phyloP scores from a whole-genome alignment of 164 flowering plant genomes.

The Vitis amurensis region DNA sequence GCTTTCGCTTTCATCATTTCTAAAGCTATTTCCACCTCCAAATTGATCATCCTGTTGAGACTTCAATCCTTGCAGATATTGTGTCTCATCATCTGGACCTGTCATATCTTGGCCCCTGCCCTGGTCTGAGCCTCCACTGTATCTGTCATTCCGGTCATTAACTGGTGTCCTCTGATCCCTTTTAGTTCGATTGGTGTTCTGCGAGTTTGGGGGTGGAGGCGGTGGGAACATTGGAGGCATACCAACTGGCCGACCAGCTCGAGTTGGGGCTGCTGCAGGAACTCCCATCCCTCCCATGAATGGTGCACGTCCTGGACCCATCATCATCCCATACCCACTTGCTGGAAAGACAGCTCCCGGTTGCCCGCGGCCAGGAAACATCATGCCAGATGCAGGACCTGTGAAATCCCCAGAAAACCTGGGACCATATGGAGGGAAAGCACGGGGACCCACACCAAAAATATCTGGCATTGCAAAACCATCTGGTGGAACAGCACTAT shows the following conservation, averaged over 20 bases:
- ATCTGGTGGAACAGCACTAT: slow-evolving; percentile 66
- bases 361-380: slow-evolving; percentile 84
- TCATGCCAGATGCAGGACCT: slow-evolving; percentile 66
- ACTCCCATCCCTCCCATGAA: slow-evolving; percentile 81
- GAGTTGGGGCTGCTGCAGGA: slow-evolving; percentile 32
- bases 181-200: slow-evolving; percentile 39
- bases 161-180: slow-evolving; percentile 59
- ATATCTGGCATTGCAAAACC: slow-evolving; percentile 73
- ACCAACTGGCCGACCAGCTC: slow-evolving; percentile 52
- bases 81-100: slow-evolving; percentile 43
- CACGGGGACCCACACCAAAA: slow-evolving; percentile 71
- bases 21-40: slow-evolving; percentile 44
- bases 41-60: slow-evolving; percentile 46
- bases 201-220: slow-evolving; percentile 43
- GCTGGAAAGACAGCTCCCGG: slow-evolving; percentile 66
- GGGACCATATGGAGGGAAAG: slow-evolving; percentile 79
- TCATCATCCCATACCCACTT: slow-evolving; percentile 89
- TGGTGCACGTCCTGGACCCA: slow-evolving; percentile 86
- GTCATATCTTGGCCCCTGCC: slow-evolving; percentile 49
- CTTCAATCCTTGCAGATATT: slow-evolving; percentile 40
- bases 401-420: slow-evolving; percentile 73
- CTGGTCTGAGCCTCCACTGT: slow-evolving; percentile 44
- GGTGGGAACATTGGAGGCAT: slow-evolving; percentile 51
- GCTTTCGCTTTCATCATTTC: slow-evolving; percentile 86
- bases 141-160: slow-evolving; percentile 47